Conservation (phyloP, 495 filamentous ascomycete species). For the Neurospora sp. region DNA sequence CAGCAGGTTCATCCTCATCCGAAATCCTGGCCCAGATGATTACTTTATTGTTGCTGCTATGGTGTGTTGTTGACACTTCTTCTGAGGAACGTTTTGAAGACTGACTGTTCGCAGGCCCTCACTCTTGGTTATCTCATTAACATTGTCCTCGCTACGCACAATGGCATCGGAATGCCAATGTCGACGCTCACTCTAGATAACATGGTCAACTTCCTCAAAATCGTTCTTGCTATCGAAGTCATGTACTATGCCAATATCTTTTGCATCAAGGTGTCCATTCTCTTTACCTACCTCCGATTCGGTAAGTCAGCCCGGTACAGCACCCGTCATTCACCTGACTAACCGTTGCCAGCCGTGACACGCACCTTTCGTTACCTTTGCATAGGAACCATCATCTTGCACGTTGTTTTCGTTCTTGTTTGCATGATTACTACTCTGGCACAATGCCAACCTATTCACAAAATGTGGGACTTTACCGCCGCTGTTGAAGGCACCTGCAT, state of each 20-base stretch:
- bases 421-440: slow-evolving; percentile 27
- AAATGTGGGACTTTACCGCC: slow-evolving; percentile 37
- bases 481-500: slow-evolving; percentile 30
- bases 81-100: not conserved
- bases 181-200: slow-evolving; percentile 16
- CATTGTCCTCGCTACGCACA: slow-evolving; percentile 12
- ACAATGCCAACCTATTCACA: slow-evolving; percentile 35
- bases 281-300: slow-evolving; percentile 38
- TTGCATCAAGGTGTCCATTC: slow-evolving; percentile 37
- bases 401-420: slow-evolving; percentile 27
- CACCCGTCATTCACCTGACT: not conserved
- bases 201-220: slow-evolving; percentile 25
- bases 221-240: slow-evolving; percentile 32
- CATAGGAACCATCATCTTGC: slow-evolving; percentile 24
- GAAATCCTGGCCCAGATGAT: slow-evolving; percentile 23
- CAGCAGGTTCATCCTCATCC: slow-evolving; percentile 21
- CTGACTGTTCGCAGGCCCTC: slow-evolving; percentile 12
- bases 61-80: slow-evolving; percentile 6
- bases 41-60: slow-evolving; percentile 23
- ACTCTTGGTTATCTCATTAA: slow-evolving; percentile 24
- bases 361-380: slow-evolving; percentile 22
- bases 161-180: slow-evolving; percentile 24
- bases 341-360: slow-evolving; percentile 14
- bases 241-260: slow-evolving; percentile 32
- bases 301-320: slow-evolving; percentile 19